Percentiles rank a stretch among this genome's conserved stretches.
Conservation (phyloP, 176 grass and related monocot genomes). For the Saccharum spontaneum region DNA sequence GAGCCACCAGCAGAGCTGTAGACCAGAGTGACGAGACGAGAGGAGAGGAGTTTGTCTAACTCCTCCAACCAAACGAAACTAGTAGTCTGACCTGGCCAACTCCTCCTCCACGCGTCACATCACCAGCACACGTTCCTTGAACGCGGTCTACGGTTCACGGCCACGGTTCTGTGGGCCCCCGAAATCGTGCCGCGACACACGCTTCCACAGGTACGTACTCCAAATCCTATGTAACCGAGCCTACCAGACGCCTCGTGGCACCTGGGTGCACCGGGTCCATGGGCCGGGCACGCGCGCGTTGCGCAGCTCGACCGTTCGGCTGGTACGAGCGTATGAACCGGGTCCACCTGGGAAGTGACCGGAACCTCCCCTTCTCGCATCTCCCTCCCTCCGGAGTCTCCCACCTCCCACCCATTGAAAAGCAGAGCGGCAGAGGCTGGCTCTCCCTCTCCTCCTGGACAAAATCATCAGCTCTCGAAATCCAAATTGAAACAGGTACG, state of each 20-base stretch:
- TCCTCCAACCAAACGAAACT: constrained; percentile 1
- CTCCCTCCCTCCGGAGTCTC: background rate
- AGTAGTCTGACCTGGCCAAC: constrained; percentile 39
- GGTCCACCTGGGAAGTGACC: background rate
- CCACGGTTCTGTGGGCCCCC: background rate
- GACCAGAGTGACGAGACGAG: background rate
- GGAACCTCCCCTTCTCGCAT: constrained; percentile 2
- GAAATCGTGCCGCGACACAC: background rate
- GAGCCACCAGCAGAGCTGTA: background rate
- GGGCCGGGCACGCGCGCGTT: background rate
- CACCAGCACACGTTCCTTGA: background rate
- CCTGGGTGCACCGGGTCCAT: constrained; percentile 7
- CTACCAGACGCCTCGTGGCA: background rate
- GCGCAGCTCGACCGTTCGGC: background rate
- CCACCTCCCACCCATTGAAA: constrained; percentile 39
- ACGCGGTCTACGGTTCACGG: constrained; percentile 12
- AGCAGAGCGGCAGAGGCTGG: background rate
- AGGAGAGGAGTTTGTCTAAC: constrained; percentile 14
- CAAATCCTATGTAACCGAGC: background rate
- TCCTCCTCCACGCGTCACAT: constrained; percentile 24
- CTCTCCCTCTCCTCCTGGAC: constrained; percentile 18
- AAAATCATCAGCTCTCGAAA: constrained; percentile 20
- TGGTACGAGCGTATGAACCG: background rate
- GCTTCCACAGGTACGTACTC: constrained; percentile 8
- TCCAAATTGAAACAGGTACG: constrained; percentile 19